These are phyloP conservation scores for Paramecium caudatum DNA, from an alignment of 73 alveolate species.

Conservation along the genomic window DNA sequence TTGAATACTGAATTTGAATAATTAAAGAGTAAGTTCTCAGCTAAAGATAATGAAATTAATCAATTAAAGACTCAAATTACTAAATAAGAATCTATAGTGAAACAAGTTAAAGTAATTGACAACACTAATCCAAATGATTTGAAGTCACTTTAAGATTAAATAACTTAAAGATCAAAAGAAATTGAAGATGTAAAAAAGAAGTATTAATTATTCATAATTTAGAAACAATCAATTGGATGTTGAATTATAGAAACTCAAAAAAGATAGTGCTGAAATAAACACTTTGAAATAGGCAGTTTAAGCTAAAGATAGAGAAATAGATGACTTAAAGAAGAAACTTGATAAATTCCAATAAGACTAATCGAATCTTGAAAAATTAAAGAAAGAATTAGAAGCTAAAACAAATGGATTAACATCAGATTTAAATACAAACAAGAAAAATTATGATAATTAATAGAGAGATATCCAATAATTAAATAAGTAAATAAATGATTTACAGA, in stretches of 20 bases:
- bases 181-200: slow-evolving; percentile 51
- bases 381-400: slow-evolving; percentile 47
- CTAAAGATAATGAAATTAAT: slow-evolving; percentile 47
- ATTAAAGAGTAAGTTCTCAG: slow-evolving; percentile 14
- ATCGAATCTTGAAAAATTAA: slow-evolving; percentile 33
- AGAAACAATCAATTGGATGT: slow-evolving; percentile 46
- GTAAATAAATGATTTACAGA: slow-evolving; percentile 20
- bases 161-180: slow-evolving; percentile 38
- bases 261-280: slow-evolving; percentile 33
- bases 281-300: slow-evolving; percentile 27
- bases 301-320: slow-evolving; percentile 61
- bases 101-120: slow-evolving; percentile 30
- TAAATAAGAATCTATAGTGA: not conserved
- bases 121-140: slow-evolving; percentile 56
- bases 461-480: not conserved
- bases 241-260: slow-evolving; percentile 46
- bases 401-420: slow-evolving; percentile 12
- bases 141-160: slow-evolving; percentile 13
- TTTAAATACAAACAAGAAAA: slow-evolving; percentile 36
- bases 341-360: slow-evolving; percentile 8
- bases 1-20: slow-evolving; percentile 26
- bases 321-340: slow-evolving; percentile 49
- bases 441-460: not conserved
- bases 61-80: not conserved
- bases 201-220: not conserved